These are phyloP conservation scores for Mycena citricolor DNA, from an alignment of 1,284 basidiomycete species.

Conservation along the genomic window DNA sequence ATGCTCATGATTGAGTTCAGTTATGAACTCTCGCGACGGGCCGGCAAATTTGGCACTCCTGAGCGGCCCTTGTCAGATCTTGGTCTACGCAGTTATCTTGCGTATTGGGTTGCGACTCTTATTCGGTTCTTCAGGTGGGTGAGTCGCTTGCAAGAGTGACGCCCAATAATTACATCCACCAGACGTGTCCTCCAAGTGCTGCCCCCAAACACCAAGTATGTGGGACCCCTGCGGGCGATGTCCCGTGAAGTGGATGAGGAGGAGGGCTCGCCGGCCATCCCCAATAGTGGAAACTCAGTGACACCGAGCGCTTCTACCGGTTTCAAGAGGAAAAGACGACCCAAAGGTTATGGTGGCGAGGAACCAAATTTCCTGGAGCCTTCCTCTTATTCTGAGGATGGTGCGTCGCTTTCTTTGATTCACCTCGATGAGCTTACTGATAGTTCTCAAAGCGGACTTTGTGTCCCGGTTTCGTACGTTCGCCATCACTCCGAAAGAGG, in stretches of 20 bases:
- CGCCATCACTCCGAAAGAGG: slow-evolving; percentile 54
- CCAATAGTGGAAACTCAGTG: slow-evolving; percentile 19
- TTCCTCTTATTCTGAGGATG: slow-evolving; percentile 22
- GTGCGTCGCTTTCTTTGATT: slow-evolving; percentile 7
- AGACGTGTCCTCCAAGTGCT: slow-evolving; percentile 62
- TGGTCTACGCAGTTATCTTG: slow-evolving; percentile 87
- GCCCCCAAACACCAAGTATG: slow-evolving; percentile 46
- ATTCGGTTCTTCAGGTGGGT: slow-evolving; percentile 76
- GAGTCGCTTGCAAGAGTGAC: slow-evolving; percentile 13
- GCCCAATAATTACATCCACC: not conserved
- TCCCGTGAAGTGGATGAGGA: slow-evolving; percentile 32
- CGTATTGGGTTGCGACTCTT: slow-evolving; percentile 88
- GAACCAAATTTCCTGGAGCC: slow-evolving; percentile 27
- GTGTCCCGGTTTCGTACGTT: slow-evolving; percentile 51
- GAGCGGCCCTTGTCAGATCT: slow-evolving; percentile 94
- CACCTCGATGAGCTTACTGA: slow-evolving; percentile 2
- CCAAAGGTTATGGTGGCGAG: slow-evolving; percentile 70
- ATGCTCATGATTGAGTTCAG: slow-evolving; percentile 98
- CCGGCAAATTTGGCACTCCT: slow-evolving; percentile 85
- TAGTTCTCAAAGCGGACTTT: slow-evolving; percentile 31
- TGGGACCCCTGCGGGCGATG: slow-evolving; percentile 43
- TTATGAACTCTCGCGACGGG: slow-evolving; percentile 84
- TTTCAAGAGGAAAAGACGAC: slow-evolving; percentile 45
- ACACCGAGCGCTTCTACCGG: slow-evolving; percentile 32
- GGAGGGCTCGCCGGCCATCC: slow-evolving; percentile 17